Evolutionary conservation across 345 rosid species (phyloP), one percentile per base, ranked within the genome.

Genomic region (Melaleuca quinquenervia): DNA sequence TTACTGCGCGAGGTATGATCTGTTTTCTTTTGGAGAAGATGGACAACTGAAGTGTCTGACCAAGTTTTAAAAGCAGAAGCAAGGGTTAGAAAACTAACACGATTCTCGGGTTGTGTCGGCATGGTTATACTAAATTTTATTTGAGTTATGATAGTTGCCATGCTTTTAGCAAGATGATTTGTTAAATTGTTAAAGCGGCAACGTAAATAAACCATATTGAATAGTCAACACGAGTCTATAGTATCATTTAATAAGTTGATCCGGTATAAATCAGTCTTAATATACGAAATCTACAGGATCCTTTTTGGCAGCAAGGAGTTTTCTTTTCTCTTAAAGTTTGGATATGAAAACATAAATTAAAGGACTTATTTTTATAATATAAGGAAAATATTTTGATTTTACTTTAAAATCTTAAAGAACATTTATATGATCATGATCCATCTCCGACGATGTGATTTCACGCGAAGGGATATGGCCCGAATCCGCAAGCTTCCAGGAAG

Each of bases 381-480:
- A n/a, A 12, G 16, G 26, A n/a, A n/a, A 26, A 53, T n/a, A n/a
- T 6, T 12, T 41, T 41, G 1, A n/a, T n/a, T n/a, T 58, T n/a
- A n/a, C 70, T 6, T 29, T n/a, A n/a, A 58, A 58, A n/a, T 58
- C 18, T 58, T 58, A 58, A 58, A 58, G 70, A 58, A n/a, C 70
- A 6, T 58, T n/a, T 27, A 56, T 4, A 10, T 55, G 62, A 55
- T 24, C 14, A 10, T 55, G 62, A 55, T 24, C 14, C 27, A 55
- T 6, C 70, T n/a, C 3, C 1, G 36, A 60, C 76, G 85, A 18
- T 84, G 21, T n/a, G 45, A 52, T 51, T 51, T 85, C 45, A 70
- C 78, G 36, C 51, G 44, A 82, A 93, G 98, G 97, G 21, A 85
- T 94, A 84, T 95, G 98, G 98, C 96, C 95, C 15, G 96, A 93